These are phyloP conservation scores for Pyropia haitanensis DNA, from an alignment of 23 red algal genomes.

Conservation along the genomic window DNA sequence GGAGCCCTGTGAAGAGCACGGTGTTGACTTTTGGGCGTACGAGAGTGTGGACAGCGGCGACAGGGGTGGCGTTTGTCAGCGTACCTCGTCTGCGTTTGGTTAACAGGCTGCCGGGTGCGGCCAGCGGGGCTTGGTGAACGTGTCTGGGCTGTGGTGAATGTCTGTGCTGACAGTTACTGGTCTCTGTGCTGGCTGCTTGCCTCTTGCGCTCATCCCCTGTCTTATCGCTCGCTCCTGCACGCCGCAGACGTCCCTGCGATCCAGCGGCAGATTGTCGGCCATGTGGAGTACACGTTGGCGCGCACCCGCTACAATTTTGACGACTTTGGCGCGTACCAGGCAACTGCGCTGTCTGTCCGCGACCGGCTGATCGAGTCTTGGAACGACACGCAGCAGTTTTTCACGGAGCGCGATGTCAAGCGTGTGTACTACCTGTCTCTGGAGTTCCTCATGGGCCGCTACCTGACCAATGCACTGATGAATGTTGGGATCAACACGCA, in stretches of 20 bases:
- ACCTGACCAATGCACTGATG: constrained; percentile 92
- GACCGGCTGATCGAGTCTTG: constrained; percentile 96
- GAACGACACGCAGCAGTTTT: constrained; percentile 99
- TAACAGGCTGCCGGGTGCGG: no score
- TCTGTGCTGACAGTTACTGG: not conserved
- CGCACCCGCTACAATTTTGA: constrained; percentile 97
- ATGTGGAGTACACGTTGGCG: constrained; percentile 94
- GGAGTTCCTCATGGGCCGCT: constrained; percentile 96
- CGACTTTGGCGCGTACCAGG: constrained; percentile 83
- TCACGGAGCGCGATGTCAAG: constrained; percentile 91
- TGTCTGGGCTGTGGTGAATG: no score
- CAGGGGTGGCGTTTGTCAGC: no score
- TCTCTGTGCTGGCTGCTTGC: no score
- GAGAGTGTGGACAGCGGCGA: no score
- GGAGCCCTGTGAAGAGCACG: not conserved
- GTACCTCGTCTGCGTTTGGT: no score
- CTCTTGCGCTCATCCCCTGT: not conserved
- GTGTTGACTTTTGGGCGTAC: not conserved
- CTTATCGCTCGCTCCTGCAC: not conserved
- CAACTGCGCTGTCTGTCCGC: constrained; percentile 82
- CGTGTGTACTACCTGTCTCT: constrained; percentile 95
- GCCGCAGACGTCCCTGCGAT: constrained; percentile 62
- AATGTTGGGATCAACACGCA: constrained; percentile 92
- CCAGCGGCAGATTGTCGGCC: constrained; percentile 84
- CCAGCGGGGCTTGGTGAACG: no score